Conservation (phyloP, 2,329 filamentous ascomycete genomes). For the Cladosporium sp. region DNA sequence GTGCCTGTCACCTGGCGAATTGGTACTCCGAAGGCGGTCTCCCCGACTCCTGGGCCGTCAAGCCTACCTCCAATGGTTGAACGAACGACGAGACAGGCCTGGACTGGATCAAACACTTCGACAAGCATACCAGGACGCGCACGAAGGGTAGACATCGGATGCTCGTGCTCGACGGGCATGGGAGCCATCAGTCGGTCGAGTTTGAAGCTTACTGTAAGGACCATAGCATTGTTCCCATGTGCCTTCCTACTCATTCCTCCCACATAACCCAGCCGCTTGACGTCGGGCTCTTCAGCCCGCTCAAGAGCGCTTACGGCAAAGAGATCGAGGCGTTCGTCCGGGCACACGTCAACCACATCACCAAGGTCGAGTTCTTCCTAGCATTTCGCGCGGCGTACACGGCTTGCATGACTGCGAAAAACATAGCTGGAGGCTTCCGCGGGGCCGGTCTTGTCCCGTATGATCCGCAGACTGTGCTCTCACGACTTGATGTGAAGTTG, state of each 20-base stretch:
- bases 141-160: neutral
- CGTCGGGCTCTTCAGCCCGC: neutral
- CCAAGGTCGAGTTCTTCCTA: neutral
- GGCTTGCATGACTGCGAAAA: neutral
- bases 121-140: slow-evolving; percentile 4
- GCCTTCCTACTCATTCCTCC: neutral
- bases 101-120: slow-evolving; percentile 14
- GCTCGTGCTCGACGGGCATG: no score
- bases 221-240: neutral
- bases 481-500: no score
- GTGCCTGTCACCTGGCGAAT: neutral
- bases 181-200: neutral
- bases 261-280: neutral
- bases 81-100: slow-evolving; percentile 8
- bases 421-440: neutral
- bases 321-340: neutral
- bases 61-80: neutral
- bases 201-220: slow-evolving; percentile 2
- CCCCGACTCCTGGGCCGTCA: neutral
- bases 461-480: no score
- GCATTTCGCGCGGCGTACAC: neutral
- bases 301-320: neutral
- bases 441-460: neutral
- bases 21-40: neutral
- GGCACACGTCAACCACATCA: neutral